phyloP scores from a whole-genome alignment of 139 green algal genomes.

The Closterium sp. region DNA sequence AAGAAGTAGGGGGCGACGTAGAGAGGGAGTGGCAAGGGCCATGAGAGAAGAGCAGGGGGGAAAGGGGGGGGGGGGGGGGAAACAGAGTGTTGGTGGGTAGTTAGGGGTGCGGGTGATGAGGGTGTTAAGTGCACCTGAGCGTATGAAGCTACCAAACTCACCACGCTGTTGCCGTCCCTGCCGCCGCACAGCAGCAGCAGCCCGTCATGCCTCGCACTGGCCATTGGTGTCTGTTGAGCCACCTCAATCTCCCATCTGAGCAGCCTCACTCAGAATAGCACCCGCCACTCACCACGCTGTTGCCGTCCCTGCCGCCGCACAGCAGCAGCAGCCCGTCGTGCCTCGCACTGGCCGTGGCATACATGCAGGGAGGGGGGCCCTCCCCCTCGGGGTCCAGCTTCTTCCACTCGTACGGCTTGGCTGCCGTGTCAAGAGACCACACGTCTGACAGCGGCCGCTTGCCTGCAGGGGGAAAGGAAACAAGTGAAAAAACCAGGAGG shows the following conservation, averaged over 20 bases:
- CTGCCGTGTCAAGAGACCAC: constrained; percentile 94
- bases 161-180: constrained; percentile 65
- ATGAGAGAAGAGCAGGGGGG: neutral
- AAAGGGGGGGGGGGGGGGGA: too few relatives aligned
- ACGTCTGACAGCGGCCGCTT: constrained; percentile 66
- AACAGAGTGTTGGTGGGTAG: neutral
- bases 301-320: constrained; percentile 84
- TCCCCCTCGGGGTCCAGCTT: constrained; percentile 67
- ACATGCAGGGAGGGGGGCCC: constrained; percentile 74
- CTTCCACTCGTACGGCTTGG: constrained; percentile 97
- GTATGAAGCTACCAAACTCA: constrained; percentile 2
- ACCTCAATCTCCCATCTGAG: too few relatives aligned
- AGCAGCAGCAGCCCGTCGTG: constrained; percentile 93
- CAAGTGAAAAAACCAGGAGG: neutral
- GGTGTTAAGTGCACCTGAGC: too few relatives aligned
- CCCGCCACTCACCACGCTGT: constrained; percentile 43
- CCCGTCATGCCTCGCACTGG: constrained; percentile 81
- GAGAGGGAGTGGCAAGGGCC: neutral
- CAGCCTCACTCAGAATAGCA: too few relatives aligned
- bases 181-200: constrained; percentile 94
- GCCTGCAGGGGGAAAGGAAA: neutral
- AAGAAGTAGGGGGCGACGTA: neutral
- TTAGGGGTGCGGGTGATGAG: too few relatives aligned
- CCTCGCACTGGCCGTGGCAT: constrained; percentile 85
- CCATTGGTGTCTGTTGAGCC: too few relatives aligned